Base-by-base conservation (phyloP, 179 eudicot species). In the Heliamphora pulchella region DNA sequence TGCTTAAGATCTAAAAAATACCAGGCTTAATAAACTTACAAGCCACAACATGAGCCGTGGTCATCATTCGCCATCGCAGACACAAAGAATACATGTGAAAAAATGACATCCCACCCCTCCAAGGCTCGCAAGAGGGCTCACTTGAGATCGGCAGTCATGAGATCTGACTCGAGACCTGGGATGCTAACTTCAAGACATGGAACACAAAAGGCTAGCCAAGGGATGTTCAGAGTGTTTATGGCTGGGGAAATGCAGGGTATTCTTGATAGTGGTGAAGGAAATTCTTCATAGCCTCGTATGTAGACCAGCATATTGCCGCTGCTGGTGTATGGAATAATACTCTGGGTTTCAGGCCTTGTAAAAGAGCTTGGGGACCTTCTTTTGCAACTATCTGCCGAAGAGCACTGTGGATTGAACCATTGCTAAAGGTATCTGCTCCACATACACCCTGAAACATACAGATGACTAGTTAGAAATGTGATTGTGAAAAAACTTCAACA, bases 251-350 rank as follows among this genome's bases (percentile, higher is more conserved):
- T 15, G 65, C 65, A 61, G 65, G 65, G 22, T n/a, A 61, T n/a
- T 61, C 22, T 15, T n/a, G 7, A 15, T 15, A 61, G 65, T 61
- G 22, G 22, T 89, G 89, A 80, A 92, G 90, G 80, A 89, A 89
- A 43, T 87, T 65, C 75, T 91, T 92, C 39, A 82, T 90, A 13
- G 94, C 90, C 88, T 92, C 96, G 61, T 91, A 91, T 22, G 93
- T 90, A 7, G 96, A 91, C 96, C 96, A 91, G 78, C 92, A 89
- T 63, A 91, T 92, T 39, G 97, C 91, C 15, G 97, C 93, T 31
- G 96, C 97, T 44, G 96, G 97, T 58, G 97, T 90, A 83, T 91
- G 94, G 86, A 92, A 92, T 22, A 65, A 66, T 66, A 78, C 48
- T 50, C 80, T 47, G 46, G 80, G 80, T 7, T 53, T 78, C 80